These are phyloP conservation scores for Leptographium wingfieldii DNA, from an alignment of 2,329 filamentous ascomycete genomes.

Conservation along the genomic window DNA sequence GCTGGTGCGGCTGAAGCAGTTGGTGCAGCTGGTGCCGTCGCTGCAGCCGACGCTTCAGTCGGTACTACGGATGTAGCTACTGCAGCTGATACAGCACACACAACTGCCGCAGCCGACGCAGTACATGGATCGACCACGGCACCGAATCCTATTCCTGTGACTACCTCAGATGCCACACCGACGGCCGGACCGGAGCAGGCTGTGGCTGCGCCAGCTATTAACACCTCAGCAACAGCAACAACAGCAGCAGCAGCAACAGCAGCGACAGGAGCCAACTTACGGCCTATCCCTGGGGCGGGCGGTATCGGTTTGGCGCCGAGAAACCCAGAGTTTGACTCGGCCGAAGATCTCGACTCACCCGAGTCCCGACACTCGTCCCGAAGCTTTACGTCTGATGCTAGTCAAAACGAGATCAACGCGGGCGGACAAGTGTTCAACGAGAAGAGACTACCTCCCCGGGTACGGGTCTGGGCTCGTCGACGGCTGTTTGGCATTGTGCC, in stretches of 20 bases:
- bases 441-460: constrained; percentile 40
- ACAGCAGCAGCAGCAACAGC: neutral
- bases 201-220: neutral
- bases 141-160: neutral
- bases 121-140: constrained; percentile 6
- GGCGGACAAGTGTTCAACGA: constrained; percentile 30
- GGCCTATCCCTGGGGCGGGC: constrained; percentile 40
- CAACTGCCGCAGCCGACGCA: constrained; percentile 2
- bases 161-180: constrained; percentile 5
- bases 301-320: constrained; percentile 48
- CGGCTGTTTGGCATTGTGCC: constrained; percentile 48
- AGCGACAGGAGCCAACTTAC: neutral
- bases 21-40: neutral
- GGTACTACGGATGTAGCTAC: neutral
- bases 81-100: neutral
- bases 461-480: constrained; percentile 37
- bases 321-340: constrained; percentile 50
- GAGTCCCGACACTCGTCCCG: constrained; percentile 38
- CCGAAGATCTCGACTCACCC: constrained; percentile 38
- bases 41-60: neutral
- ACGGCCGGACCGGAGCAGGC: constrained; percentile 1
- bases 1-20: neutral
- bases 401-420: constrained; percentile 41
- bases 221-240: neutral
- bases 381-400: constrained; percentile 37